Conservation (phyloP, 805 yeast species). For the Saccharomycopsis guyanensis region DNA sequence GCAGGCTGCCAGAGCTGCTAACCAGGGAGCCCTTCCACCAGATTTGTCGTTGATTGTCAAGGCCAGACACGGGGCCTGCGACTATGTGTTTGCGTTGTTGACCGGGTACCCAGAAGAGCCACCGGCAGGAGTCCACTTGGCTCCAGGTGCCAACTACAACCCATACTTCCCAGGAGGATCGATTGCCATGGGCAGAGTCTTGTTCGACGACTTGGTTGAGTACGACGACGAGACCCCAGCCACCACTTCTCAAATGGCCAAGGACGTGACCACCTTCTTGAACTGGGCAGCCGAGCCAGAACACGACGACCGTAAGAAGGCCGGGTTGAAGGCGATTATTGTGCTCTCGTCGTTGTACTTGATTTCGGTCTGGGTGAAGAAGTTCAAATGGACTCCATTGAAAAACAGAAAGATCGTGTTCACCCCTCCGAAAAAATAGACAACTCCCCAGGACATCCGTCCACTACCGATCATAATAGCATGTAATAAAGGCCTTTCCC, state of each 20-base stretch:
- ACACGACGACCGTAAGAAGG: slow-evolving; percentile 95
- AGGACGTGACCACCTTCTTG: slow-evolving; percentile 92
- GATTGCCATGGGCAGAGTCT: slow-evolving; percentile 98
- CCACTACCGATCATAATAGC: not conserved
- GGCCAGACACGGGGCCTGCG: slow-evolving; percentile 98
- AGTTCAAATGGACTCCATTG: slow-evolving; percentile 96
- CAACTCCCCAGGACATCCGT: not conserved
- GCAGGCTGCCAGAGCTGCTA: slow-evolving; percentile 99
- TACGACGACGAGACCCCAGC: slow-evolving; percentile 99
- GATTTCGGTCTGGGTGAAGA: slow-evolving; percentile 84
- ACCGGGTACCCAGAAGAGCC: slow-evolving; percentile 99
- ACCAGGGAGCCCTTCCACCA: slow-evolving; percentile 98
- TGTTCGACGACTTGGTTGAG: slow-evolving; percentile 95
- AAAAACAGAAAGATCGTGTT: slow-evolving; percentile 91
- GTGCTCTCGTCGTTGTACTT: slow-evolving; percentile 73
- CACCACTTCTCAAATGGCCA: slow-evolving; percentile 97
- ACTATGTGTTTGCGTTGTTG: slow-evolving; percentile 87
- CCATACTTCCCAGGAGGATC: slow-evolving; percentile 99
- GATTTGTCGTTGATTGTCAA: slow-evolving; percentile 94
- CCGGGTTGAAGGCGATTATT: slow-evolving; percentile 88
- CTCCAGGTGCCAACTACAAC: slow-evolving; percentile 95
- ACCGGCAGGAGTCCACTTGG: slow-evolving; percentile 92
- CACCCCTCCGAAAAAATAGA: slow-evolving; percentile 79
- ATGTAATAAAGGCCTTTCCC: not conserved
- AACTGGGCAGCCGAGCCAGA: slow-evolving; percentile 99